Base-by-base conservation (phyloP, 176 grass and related monocot genomes). In the Oryza brachyantha region DNA sequence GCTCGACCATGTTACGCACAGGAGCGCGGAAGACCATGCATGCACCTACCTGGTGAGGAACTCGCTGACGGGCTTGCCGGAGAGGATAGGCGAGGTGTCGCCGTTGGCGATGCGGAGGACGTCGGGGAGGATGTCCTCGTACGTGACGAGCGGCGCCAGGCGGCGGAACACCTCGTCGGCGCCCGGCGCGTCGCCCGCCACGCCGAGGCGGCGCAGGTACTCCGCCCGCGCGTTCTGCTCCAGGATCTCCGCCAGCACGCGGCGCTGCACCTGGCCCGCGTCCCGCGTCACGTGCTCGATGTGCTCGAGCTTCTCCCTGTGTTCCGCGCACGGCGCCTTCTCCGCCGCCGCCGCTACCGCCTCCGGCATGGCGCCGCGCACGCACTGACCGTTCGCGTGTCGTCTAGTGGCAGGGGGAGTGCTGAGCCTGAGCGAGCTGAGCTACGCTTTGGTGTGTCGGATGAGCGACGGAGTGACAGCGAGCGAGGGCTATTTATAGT, bases 101-200 rank as follows among this genome's bases (percentile, higher is more conserved):
- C 89, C 85, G 82, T 91, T 88, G 68, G 89, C 85, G 85, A 91
- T 91, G 61, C 89, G 85, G 4, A 59, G 13, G 19, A 91, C 79
- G 77, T 88, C 81, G 22, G 81, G 81, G 72, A 81, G 85, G 72
- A 91, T 81, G 78, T 91, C 89, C 78, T 91, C 85, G 81, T 91
- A 91, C 50, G 85, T 88, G 24, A 87, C 86, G 8, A 91, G 85
- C 59, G 89, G 89, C 29, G 81, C 85, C 2, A 28, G 39, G 73
- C 52, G 61, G 61, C 69, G 72, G 63, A 88, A 91, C 10, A 67
- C 79, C 1, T 89, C 87, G 59, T 60, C 81, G 41, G 81, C 80
- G 46, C 29, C 81, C 19, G 70, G 54, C 5, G 72, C 73, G 81
- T n/a, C 82, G 8, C 85, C 89, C 0, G 50, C 2, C 8, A 91